A percentile compares a stretch with the other conserved stretches of the same genome.
Evolutionary conservation across 257 asterid species (phyloP).

Genomic region (Nicotiana otophora): DNA sequence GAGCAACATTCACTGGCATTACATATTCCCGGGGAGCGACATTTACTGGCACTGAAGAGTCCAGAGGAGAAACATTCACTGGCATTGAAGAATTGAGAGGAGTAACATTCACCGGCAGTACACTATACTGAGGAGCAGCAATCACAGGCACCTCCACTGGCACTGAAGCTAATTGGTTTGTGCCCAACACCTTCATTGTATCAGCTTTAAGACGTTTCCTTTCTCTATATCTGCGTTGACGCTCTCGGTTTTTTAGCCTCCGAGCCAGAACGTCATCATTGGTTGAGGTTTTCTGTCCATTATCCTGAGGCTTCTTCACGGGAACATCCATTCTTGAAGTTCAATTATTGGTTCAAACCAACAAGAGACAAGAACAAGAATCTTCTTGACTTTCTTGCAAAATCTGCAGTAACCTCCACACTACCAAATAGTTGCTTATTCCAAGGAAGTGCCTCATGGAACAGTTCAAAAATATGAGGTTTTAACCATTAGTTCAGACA

Average conservation of each 20-base stretch:
- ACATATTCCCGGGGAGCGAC: too few species aligned
- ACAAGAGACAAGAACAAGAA: not conserved
- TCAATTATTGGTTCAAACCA: not conserved
- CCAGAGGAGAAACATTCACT: constrained; percentile 4
- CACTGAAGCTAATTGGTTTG: constrained; percentile 29
- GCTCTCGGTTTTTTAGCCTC: constrained; percentile 78
- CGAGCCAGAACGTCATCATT: constrained; percentile 52
- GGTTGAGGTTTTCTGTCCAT: constrained; percentile 27
- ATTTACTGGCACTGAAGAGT: constrained; percentile 24
- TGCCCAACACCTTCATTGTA: constrained; percentile 22
- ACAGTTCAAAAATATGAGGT: not conserved
- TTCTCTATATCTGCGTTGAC: constrained; percentile 92
- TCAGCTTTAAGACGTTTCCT: constrained; percentile 65
- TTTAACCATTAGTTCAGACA: not conserved
- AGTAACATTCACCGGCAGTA: not conserved
- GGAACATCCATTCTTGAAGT: constrained; percentile 40
- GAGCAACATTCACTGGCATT: not conserved
- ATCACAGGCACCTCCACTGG: constrained; percentile 31
- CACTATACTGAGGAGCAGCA: constrained; percentile 29
- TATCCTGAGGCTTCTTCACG: constrained; percentile 33
- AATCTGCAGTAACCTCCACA: not conserved
- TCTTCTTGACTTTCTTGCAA: not conserved
- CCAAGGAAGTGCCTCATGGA: not conserved
- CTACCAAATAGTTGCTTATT: not conserved
- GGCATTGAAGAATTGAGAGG: not conserved